A percentile compares a stretch with the other conserved stretches of the same genome.
Evolutionary conservation across 345 rosid species (phyloP).

Genomic region (Citrus medica): DNA sequence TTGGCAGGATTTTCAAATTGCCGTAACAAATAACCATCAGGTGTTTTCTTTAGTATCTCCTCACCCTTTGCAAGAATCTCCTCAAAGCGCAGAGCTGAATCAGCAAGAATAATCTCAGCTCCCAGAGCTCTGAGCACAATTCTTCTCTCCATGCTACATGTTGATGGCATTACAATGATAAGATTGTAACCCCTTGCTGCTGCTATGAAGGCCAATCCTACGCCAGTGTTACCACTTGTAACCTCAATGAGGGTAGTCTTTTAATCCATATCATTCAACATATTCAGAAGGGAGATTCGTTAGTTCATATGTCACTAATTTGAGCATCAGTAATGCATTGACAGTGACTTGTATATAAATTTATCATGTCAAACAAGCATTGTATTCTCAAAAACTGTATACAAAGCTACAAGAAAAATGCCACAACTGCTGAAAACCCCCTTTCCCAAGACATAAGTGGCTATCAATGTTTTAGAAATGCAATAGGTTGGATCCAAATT

Average conservation of each 20-base stretch:
- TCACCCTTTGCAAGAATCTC: conserved; percentile 42
- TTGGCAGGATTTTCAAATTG: conserved; percentile 68
- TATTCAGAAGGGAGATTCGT: not conserved
- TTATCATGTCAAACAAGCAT: too few species aligned
- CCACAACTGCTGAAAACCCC: too few species aligned
- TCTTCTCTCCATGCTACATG: conserved; percentile 60
- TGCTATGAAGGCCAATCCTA: conserved; percentile 63
- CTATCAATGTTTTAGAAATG: not conserved
- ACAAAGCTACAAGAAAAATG: too few species aligned
- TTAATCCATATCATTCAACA: not conserved
- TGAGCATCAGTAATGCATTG: not conserved
- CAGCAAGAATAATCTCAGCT: conserved; percentile 59
- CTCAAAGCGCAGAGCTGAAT: conserved; percentile 36
- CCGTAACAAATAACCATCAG: conserved; percentile 40
- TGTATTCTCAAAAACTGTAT: too few species aligned
- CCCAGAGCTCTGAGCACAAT: conserved; percentile 64
- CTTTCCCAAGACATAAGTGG: too few species aligned
- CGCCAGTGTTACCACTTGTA: conserved; percentile 78
- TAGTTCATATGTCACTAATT: not conserved
- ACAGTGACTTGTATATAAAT: too few species aligned
- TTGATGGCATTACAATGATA: conserved; percentile 55
- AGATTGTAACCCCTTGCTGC: conserved; percentile 68
- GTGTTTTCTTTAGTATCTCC: conserved; percentile 54
- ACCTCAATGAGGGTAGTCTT: conserved; percentile 52
- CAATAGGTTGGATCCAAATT: too few species aligned